These are phyloP conservation scores for Boletales sp. DNA, from an alignment of 768 basidiomycete genomes.

Conservation along the genomic window DNA sequence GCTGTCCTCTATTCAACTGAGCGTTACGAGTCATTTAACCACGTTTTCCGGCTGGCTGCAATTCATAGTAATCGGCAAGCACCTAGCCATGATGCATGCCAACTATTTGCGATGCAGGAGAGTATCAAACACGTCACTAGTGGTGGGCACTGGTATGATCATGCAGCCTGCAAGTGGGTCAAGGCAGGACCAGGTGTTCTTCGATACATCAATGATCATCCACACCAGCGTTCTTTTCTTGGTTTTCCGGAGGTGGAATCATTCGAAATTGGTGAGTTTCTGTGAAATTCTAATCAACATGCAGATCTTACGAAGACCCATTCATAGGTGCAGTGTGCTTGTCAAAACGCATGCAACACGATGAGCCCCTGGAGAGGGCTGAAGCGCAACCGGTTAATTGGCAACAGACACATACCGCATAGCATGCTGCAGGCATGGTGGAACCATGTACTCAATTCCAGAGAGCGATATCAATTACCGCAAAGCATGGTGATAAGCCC, in stretches of 20 bases:
- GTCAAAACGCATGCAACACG: background rate
- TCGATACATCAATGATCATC: slow-evolving; percentile 1
- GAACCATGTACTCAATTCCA: background rate
- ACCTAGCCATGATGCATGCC: slow-evolving; percentile 22
- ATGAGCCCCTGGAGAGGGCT: background rate
- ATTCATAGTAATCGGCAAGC: slow-evolving; percentile 31
- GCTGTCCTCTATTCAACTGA: slow-evolving; percentile 29
- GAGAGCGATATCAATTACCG: background rate
- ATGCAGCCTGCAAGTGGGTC: background rate
- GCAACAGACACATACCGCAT: background rate
- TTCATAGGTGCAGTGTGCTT: background rate
- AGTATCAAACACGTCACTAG: slow-evolving; percentile 12
- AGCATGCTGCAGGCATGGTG: background rate
- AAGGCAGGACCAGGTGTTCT: background rate
- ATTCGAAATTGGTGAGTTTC: slow-evolving; percentile 1
- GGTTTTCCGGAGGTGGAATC: background rate
- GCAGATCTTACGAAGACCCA: background rate
- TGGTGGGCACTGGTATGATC: slow-evolving; percentile 13
- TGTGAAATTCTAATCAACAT: background rate
- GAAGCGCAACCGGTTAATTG: background rate
- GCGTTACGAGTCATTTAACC: slow-evolving; percentile 26
- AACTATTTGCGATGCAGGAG: slow-evolving; percentile 7
- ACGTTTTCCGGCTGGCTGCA: slow-evolving; percentile 21
- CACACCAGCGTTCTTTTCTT: slow-evolving; percentile 2
- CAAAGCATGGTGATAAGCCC: background rate